Evolutionary conservation across 495 filamentous ascomycete genomes (phyloP), one percentile per base, ranked within the genome.

Genomic region (Ascobolus immersus): DNA sequence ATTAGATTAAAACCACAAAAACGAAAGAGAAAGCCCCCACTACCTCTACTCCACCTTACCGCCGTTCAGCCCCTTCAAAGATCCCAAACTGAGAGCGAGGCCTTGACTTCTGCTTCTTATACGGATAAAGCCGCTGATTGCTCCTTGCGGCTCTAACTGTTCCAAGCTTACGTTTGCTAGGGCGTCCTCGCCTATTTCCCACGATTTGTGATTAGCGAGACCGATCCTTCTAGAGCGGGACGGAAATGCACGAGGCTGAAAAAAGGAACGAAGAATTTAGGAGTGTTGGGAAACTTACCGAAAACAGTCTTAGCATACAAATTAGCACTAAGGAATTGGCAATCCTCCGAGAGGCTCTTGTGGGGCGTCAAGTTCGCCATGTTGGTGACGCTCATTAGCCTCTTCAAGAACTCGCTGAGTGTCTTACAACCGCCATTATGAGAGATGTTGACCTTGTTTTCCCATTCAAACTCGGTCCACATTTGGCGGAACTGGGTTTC

Each of bases 401-500:
- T 76, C 44, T 78, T 71, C 36, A 99, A 58, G 67, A 94, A 99
- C 7, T 89, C 82, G 29, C 89, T 67, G 34, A 99, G 61, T 19
- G 60, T 73, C 64, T 89, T 89, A n/a, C n/a, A n/a, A n/a, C n/a
- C n/a, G 42, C 79, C 81, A 60, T 93, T 92, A 42, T 76, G 81
- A 54, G 90, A 91, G 57, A 94, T 94, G 58, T 94, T 94, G 48
- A 99, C 86, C 66, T 99, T 99, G 61, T 99, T 99, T 62, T 99
- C 89, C 89, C 89, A 99, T 54, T 99, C 89, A 40, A 99, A 99
- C 48, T 99, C 89, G 21, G 89, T 94, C 89, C 89, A 99, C 89
- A 99, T 99, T 15, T 80, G 90, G 22, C 89, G 68, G 71, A 99
- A 99, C 49, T 94, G 80, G 21, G 84, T 93, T 61, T 99, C 89